phyloP scores from a whole-genome alignment of 495 filamentous ascomycete genomes.

The Hyaloscypha finlandica region DNA sequence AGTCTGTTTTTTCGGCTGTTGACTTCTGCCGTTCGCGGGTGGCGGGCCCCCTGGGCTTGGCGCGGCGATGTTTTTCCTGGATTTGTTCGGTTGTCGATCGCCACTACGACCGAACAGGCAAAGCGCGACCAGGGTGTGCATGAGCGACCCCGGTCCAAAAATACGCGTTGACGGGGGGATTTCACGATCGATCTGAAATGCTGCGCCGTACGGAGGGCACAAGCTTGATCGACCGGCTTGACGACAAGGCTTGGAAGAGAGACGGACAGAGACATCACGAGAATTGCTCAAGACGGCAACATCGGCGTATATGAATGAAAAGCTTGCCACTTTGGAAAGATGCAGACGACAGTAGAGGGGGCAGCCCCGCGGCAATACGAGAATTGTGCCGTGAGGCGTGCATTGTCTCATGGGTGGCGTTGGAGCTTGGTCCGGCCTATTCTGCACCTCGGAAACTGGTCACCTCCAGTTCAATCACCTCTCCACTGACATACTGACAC shows the following conservation, averaged over 20 bases:
- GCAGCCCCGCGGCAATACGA: slow-evolving; percentile 5
- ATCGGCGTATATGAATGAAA: neutral
- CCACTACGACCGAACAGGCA: neutral
- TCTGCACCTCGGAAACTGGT: neutral
- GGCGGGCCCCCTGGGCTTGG: neutral
- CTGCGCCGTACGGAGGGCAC: neutral
- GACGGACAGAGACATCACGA: neutral
- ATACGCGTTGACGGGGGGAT: slow-evolving; percentile 19
- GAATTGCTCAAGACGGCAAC: neutral
- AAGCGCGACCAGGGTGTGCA: neutral
- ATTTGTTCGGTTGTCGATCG: neutral
- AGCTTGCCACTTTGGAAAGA: neutral
- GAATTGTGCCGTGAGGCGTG: slow-evolving; percentile 15
- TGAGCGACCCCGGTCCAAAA: slow-evolving; percentile 12
- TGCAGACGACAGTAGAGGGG: neutral
- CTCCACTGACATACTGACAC: too few relatives aligned
- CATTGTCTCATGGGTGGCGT: slow-evolving; percentile 26
- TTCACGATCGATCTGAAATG: slow-evolving; percentile 1
- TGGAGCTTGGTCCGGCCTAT: neutral
- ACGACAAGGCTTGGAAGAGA: neutral
- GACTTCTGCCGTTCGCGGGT: neutral
- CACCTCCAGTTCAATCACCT: neutral
- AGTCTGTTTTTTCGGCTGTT: neutral
- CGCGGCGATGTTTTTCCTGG: neutral
- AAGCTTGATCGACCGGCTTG: neutral